Evolutionary conservation across 2,329 filamentous ascomycete genomes (phyloP), one percentile per base, ranked within the genome.

Genomic region (Pseudopithomyces chartarum): DNA sequence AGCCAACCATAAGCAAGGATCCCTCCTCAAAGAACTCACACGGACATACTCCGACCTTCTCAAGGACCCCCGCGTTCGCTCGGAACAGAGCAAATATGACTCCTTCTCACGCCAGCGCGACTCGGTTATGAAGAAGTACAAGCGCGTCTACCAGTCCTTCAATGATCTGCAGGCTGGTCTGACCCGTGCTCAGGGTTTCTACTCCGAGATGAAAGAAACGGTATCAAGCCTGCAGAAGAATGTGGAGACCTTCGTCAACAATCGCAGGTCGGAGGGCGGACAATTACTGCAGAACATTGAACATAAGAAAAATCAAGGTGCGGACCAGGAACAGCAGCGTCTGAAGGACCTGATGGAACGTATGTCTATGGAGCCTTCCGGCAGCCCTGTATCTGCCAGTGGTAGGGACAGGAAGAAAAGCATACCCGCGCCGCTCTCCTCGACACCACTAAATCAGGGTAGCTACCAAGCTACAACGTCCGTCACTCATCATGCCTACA

Each of bases 71-170:
- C 86, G 95, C 54, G 94, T 99, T 13, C 86, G 92, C 47, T 87
- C 92, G 0, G 95, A 99, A 76, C 94, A 98, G 79, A 96, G 87
- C 79, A 97, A 96, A 76, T 98, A 97, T 70, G 95, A 99, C 73
- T 80, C 84, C 1, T 91, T 97, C 61, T 93, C 92, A 52, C 85
- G 92, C 54, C 92, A 97, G 73, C 85, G 92, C 42, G 90, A 87
- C 48, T 82, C 87, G 0, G 93, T 96, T 4, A 86, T 97, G 76
- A 88, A 87, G 66, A 91, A 88, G 73, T 99, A 98, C 78, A 93
- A 92, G 76, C 90, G 92, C 59, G 87, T 95, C 1, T 96, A 96
- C 68, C 92, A 97, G 74, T 92, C 94, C 61, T 98, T 97, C 74
- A 85, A 96, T 57, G 94, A 97, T 67, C 84, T 99, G 12, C 87